These are phyloP conservation scores for Calendula officinalis DNA, from an alignment of 129 eudicot species.

Conservation along the genomic window DNA sequence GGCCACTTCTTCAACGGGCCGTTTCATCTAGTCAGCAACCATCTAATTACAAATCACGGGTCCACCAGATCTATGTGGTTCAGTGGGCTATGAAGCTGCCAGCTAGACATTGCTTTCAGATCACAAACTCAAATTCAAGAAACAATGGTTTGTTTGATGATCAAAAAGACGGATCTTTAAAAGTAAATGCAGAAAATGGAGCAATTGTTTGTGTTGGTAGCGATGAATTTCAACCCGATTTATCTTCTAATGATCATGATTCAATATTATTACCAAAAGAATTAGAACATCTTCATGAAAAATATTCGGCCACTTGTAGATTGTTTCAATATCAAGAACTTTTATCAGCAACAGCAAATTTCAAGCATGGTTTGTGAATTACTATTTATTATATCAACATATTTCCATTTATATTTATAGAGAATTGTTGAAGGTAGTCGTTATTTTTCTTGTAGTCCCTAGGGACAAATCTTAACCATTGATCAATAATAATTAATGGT, in stretches of 20 bases:
- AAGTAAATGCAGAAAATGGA: conserved; percentile 46
- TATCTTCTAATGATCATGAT: conserved; percentile 33
- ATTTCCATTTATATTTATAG: background rate
- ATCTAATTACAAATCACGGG: conserved; percentile 20
- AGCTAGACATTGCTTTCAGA: conserved; percentile 41
- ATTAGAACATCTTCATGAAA: conserved; percentile 52
- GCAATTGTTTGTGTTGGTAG: conserved; percentile 63
- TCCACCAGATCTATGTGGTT: conserved; percentile 62
- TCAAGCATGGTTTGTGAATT: conserved; percentile 50
- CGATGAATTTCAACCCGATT: conserved; percentile 20
- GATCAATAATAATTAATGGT: no score
- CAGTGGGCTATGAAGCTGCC: conserved; percentile 84
- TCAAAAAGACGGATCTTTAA: conserved; percentile 24
- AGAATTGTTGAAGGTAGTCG: no score
- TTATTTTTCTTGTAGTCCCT: no score
- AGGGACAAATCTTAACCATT: no score
- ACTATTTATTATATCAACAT: background rate
- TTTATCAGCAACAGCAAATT: conserved; percentile 52
- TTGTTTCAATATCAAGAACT: conserved; percentile 64
- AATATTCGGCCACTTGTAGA: conserved; percentile 63
- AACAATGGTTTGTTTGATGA: conserved; percentile 17
- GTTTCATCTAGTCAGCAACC: conserved; percentile 34
- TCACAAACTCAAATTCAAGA: conserved; percentile 37
- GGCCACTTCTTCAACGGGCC: conserved; percentile 76
- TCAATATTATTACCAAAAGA: conserved; percentile 43